phyloP scores from a whole-genome alignment of 805 yeast genomes.

The Ogataea nonfermentans region DNA sequence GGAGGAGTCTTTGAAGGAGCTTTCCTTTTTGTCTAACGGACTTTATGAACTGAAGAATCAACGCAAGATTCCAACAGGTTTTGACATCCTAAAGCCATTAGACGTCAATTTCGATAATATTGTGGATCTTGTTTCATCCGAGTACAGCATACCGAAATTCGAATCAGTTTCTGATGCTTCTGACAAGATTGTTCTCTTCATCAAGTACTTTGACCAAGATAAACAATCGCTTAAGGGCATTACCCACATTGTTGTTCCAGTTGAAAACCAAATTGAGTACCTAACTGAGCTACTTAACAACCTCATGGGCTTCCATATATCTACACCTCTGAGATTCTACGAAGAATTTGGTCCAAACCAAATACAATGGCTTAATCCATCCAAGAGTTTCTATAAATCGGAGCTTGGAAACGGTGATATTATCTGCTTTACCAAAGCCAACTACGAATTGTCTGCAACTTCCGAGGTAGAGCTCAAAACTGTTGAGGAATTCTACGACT shows the following conservation, averaged over 20 bases:
- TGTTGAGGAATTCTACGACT: constrained; percentile 49
- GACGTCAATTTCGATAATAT: constrained; percentile 13
- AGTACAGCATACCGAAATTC: constrained; percentile 20
- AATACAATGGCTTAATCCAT: constrained; percentile 43
- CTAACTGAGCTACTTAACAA: constrained; percentile 41
- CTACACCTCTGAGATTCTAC: constrained; percentile 38
- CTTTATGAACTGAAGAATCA: constrained; percentile 15
- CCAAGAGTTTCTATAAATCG: constrained; percentile 47
- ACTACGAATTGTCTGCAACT: constrained; percentile 6
- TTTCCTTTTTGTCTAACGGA: constrained; percentile 33
- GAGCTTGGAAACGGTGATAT: constrained; percentile 74
- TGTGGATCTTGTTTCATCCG: constrained; percentile 12
- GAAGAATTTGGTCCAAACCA: constrained; percentile 64
- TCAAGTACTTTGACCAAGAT: constrained; percentile 40
- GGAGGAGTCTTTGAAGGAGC: constrained; percentile 53
- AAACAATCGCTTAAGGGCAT: constrained; percentile 61
- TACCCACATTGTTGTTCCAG: constrained; percentile 54
- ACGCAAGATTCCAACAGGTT: constrained; percentile 6
- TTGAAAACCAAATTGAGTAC: constrained; percentile 43
- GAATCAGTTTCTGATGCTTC: constrained; percentile 24
- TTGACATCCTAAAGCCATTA: constrained; percentile 5
- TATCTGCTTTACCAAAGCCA: constrained; percentile 35
- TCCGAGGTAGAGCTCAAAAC: constrained; percentile 27
- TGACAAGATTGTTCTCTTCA: constrained; percentile 24
- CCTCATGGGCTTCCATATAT: constrained; percentile 39